Conservation (phyloP, 352 stramenopile genomes). For the Pythium guiyangense region DNA sequence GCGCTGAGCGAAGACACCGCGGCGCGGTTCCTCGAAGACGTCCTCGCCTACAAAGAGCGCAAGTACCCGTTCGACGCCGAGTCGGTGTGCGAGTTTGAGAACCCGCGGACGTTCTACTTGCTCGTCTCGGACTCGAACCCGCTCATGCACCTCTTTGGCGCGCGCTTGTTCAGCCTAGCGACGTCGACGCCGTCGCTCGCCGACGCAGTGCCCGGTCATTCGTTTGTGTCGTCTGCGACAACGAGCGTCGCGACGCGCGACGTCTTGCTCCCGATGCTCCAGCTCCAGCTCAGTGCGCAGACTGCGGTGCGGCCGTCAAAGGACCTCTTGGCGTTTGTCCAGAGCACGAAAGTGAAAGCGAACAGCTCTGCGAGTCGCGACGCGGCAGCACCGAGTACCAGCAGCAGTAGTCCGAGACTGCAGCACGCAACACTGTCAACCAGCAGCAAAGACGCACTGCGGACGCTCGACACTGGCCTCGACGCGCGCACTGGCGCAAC, state of each 20-base stretch:
- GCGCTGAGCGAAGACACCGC: slow-evolving; percentile 48
- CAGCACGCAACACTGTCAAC: slow-evolving; percentile 10
- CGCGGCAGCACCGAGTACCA: not conserved
- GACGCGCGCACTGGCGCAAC: slow-evolving; percentile 8
- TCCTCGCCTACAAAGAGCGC: slow-evolving; percentile 69
- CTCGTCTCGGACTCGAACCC: slow-evolving; percentile 74
- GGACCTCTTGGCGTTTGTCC: slow-evolving; percentile 37
- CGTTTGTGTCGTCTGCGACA: slow-evolving; percentile 49
- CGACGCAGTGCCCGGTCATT: slow-evolving; percentile 35
- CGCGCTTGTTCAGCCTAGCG: slow-evolving; percentile 66
- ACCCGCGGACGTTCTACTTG: slow-evolving; percentile 67
- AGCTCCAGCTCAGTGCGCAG: slow-evolving; percentile 36
- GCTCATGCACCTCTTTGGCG: slow-evolving; percentile 71
- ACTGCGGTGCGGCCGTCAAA: slow-evolving; percentile 38
- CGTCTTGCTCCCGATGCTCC: slow-evolving; percentile 39
- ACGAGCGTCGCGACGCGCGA: slow-evolving; percentile 25
- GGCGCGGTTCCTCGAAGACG: slow-evolving; percentile 65
- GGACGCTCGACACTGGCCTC: slow-evolving; percentile 17
- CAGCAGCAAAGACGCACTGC: not conserved
- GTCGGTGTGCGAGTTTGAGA: slow-evolving; percentile 73
- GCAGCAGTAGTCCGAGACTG: not conserved
- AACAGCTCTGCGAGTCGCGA: not conserved
- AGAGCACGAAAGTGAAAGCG: slow-evolving; percentile 19
- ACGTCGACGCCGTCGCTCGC: slow-evolving; percentile 45
- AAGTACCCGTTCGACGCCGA: slow-evolving; percentile 75